A percentile compares a stretch with the other conserved stretches of the same genome.
phyloP scores from a whole-genome alignment of 2,329 filamentous ascomycete genomes.

The Tothia fuscella region DNA sequence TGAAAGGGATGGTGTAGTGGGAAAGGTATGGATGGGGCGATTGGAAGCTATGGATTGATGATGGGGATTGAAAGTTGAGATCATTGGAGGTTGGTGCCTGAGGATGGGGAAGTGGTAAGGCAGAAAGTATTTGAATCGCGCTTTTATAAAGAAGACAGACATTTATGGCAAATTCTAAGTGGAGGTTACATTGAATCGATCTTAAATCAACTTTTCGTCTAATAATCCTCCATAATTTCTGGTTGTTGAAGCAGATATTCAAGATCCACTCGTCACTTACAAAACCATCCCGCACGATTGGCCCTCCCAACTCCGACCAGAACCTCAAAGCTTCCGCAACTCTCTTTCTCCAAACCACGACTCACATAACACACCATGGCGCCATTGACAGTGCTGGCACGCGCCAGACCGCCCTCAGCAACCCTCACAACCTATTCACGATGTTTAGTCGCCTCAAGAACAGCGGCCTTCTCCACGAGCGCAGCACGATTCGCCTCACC shows the following conservation, averaged over 20 bases:
- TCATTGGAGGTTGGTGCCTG: too few relatives aligned
- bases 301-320: not conserved
- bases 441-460: not conserved
- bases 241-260: too few relatives aligned
- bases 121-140: too few relatives aligned
- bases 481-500: constrained; percentile 54
- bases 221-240: too few relatives aligned
- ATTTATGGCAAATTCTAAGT: too few relatives aligned
- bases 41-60: too few relatives aligned
- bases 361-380: constrained; percentile 27
- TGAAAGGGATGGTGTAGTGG: constrained; percentile 14
- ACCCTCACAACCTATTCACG: not conserved
- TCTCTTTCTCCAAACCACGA: constrained; percentile 14
- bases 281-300: constrained; percentile 16
- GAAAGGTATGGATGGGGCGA: constrained; percentile 3
- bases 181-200: too few relatives aligned
- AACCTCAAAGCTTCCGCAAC: constrained; percentile 20
- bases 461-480: constrained; percentile 44
- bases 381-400: constrained; percentile 36
- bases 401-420: constrained; percentile 16
- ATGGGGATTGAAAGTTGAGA: too few relatives aligned
- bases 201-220: too few relatives aligned
- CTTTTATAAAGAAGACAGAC: too few relatives aligned
- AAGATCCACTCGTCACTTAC: not conserved
- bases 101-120: too few relatives aligned